Evolutionary conservation across 805 yeast species (phyloP), one percentile per base, ranked within the genome.

Genomic region (Monosporozyma servazzii): DNA sequence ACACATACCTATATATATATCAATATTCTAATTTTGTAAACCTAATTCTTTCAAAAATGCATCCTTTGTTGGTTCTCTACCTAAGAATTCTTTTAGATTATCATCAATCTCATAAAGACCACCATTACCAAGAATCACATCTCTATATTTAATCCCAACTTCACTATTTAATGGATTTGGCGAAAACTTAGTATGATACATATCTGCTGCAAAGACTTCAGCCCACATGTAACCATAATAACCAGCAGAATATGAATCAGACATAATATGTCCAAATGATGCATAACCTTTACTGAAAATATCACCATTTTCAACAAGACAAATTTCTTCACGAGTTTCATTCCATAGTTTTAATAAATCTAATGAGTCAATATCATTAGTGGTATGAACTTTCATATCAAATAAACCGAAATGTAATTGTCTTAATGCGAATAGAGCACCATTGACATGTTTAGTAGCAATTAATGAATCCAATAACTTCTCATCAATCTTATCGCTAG

Each of bases 201-300:
- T 85, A 66, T 88, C 96, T 6, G 87, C 78, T 1, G 95, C 93
- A 72, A 82, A 88, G 15, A 86, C 95, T 61, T 82, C 82, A 2
- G 95, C 85, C 82, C 88, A 88, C 70, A 87, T 69, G 66, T 88
- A 88, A 1, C 95, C 95, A 60, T 88, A 88, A 69, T 88, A 88
- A 3, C 90, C 89, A 10, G 90, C 81, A 50, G 86, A 91, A 66
- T 88, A 88, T 17, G 95, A 91, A 39, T 88, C 88, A 73, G 83
- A 79, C 65, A 86, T 78, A 51, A 78, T 75, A 63, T 88, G 96
- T 2, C 87, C 88, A 65, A 87, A 87, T 0, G 88, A 81, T 31
- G 83, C 81, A 61, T 79, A 86, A 3, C 93, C 93, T 53, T 75
- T 78, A n/a, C 83, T 78, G 20, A 67, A 59, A 25, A 68, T 70